Evolutionary conservation across 192 early-diverging fungal genomes (phyloP).

Genomic region (Podila horticola): DNA sequence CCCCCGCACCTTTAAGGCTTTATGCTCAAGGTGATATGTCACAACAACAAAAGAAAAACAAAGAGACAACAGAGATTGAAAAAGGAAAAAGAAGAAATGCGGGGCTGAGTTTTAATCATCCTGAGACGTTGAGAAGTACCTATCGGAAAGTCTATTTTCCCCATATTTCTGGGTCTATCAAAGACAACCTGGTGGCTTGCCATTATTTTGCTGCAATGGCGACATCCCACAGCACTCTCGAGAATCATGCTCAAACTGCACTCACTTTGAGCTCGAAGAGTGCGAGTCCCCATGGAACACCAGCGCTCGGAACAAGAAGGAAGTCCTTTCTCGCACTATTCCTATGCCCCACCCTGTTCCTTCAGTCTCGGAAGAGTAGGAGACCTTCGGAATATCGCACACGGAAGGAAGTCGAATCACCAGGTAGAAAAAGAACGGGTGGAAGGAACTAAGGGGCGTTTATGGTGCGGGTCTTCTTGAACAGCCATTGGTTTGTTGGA

Average conservation of each 20-base stretch:
- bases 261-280: neutral
- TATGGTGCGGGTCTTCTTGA: too few species aligned
- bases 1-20: too few species aligned
- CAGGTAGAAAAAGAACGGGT: too few species aligned
- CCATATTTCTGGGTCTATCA: neutral
- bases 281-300: neutral
- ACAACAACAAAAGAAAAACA: neutral
- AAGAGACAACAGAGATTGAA: slow-evolving; percentile 4
- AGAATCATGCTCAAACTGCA: neutral
- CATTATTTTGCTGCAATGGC: neutral
- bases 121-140: neutral
- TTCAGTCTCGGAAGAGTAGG: neutral
- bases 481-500: too few species aligned
- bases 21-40: neutral
- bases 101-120: slow-evolving; percentile 47
- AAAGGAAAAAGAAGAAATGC: slow-evolving; percentile 17
- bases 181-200: neutral
- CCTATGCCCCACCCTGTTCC: neutral
- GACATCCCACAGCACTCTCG: neutral
- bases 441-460: too few species aligned
- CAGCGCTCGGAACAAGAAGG: neutral
- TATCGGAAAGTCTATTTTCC: slow-evolving; percentile 3
- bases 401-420: too few species aligned
- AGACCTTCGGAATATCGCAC: too few species aligned
- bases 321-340: neutral